phyloP scores from a whole-genome alignment of 768 basidiomycete species.

The Multifurca ochricompacta region DNA sequence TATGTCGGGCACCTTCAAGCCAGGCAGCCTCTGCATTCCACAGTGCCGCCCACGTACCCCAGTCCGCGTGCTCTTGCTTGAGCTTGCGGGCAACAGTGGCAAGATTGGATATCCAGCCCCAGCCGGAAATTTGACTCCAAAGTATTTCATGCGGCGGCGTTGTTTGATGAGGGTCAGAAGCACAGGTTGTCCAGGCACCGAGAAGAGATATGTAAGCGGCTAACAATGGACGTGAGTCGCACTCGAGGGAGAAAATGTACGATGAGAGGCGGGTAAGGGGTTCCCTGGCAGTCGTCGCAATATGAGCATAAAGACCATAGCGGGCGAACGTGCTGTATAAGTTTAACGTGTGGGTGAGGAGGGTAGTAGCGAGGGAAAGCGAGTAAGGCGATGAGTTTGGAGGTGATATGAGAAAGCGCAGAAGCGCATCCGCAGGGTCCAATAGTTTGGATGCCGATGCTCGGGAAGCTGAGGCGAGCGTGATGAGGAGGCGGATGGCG shows the following conservation, averaged over 20 bases:
- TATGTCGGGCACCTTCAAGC: conserved; percentile 71
- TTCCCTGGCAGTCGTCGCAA: conserved; percentile 54
- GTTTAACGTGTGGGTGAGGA: conserved; percentile 50
- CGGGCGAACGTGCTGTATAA: conserved; percentile 59
- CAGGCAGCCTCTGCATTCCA: conserved; percentile 57
- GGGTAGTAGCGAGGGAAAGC: conserved; percentile 31
- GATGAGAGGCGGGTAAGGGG: conserved; percentile 45
- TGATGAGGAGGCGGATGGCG: conserved; percentile 51
- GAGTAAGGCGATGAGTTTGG: conserved; percentile 40
- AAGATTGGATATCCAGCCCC: conserved; percentile 64
- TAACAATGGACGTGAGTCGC: conserved; percentile 32
- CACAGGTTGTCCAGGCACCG: conserved; percentile 71
- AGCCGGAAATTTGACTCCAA: conserved; percentile 81
- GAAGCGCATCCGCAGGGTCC: conserved; percentile 52
- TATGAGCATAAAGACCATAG: conserved; percentile 72
- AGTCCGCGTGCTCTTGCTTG: conserved; percentile 24
- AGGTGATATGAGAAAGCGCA: conserved; percentile 61
- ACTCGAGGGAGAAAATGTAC: conserved; percentile 36
- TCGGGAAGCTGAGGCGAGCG: conserved; percentile 60
- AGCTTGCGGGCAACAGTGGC: conserved; percentile 34
- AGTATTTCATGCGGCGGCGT: conserved; percentile 79
- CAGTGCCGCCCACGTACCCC: conserved; percentile 30
- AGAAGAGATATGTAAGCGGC: conserved; percentile 52
- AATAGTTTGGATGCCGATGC: conserved; percentile 50
- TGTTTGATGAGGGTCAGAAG: conserved; percentile 85